These are phyloP conservation scores for Fragaria ananassa DNA, from an alignment of 306 rosid species.

Conservation along the genomic window DNA sequence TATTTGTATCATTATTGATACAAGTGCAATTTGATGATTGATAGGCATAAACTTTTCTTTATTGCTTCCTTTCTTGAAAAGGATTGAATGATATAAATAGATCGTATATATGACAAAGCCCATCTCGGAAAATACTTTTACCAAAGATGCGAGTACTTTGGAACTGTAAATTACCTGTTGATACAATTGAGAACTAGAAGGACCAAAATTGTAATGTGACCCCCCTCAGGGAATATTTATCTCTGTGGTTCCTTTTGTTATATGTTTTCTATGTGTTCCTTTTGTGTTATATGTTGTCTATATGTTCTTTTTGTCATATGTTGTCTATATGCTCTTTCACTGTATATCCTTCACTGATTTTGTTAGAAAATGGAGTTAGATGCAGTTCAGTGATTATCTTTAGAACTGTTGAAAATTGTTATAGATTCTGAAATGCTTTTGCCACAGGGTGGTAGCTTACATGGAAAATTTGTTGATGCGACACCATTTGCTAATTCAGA, in stretches of 20 bases:
- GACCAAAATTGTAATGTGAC: neutral
- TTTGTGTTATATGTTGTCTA: too few species aligned
- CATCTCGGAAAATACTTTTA: neutral
- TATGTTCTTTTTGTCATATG: neutral
- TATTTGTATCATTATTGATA: too few species aligned
- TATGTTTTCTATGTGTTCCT: neutral
- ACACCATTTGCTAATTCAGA: slow-evolving; percentile 72
- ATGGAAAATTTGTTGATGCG: slow-evolving; percentile 73
- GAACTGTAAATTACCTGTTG: neutral
- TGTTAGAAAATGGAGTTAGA: neutral
- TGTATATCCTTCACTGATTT: too few species aligned
- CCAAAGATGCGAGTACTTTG: neutral
- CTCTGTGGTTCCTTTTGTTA: neutral
- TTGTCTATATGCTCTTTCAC: neutral
- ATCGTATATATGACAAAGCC: neutral
- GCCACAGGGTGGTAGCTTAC: slow-evolving; percentile 78
- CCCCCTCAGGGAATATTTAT: neutral
- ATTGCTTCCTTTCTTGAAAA: too few species aligned
- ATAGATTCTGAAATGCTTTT: slow-evolving; percentile 16
- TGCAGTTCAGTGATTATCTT: neutral
- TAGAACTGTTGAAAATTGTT: neutral
- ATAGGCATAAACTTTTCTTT: too few species aligned
- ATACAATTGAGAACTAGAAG: neutral
- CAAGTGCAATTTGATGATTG: too few species aligned
- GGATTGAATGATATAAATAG: too few species aligned